A percentile compares a stretch with the other conserved stretches of the same genome.
These are phyloP conservation scores for Phytopythium sindhum DNA, from an alignment of 352 stramenopile species.

Conservation along the genomic window DNA sequence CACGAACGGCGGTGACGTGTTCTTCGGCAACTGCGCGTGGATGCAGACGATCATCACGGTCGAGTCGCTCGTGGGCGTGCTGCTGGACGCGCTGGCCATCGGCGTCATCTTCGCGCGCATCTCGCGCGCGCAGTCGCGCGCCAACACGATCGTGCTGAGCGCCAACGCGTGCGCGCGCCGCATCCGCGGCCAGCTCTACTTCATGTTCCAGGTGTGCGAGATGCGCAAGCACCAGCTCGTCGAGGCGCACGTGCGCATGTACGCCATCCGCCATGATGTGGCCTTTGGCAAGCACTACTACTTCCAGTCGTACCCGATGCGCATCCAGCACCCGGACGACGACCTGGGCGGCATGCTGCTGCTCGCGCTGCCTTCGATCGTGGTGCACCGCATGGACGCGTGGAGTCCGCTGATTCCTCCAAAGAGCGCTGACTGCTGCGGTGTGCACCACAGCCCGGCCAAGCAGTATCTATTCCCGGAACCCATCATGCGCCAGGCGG, in stretches of 20 bases:
- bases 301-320: slow-evolving; percentile 93
- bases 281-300: slow-evolving; percentile 73
- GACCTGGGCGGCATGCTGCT: slow-evolving; percentile 89
- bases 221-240: slow-evolving; percentile 94
- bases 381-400: slow-evolving; percentile 92
- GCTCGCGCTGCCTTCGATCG: slow-evolving; percentile 86
- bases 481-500: slow-evolving; percentile 46
- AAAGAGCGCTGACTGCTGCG: slow-evolving; percentile 38
- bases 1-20: slow-evolving; percentile 73
- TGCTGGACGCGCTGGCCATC: slow-evolving; percentile 93
- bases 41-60: slow-evolving; percentile 91
- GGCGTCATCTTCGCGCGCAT: slow-evolving; percentile 95
- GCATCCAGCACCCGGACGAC: slow-evolving; percentile 92
- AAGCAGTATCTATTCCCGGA: slow-evolving; percentile 70
- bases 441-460: slow-evolving; percentile 61
- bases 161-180: slow-evolving; percentile 89
- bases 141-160: slow-evolving; percentile 94
- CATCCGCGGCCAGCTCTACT: slow-evolving; percentile 89
- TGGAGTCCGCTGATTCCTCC: slow-evolving; percentile 89
- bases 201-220: slow-evolving; percentile 91
- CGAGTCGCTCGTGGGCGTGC: slow-evolving; percentile 88
- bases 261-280: slow-evolving; percentile 86
- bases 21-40: slow-evolving; percentile 91
- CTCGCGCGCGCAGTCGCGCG: slow-evolving; percentile 85
- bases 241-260: slow-evolving; percentile 92